Conservation (phyloP, 257 asterid genomes). For the Solanum chilense region DNA sequence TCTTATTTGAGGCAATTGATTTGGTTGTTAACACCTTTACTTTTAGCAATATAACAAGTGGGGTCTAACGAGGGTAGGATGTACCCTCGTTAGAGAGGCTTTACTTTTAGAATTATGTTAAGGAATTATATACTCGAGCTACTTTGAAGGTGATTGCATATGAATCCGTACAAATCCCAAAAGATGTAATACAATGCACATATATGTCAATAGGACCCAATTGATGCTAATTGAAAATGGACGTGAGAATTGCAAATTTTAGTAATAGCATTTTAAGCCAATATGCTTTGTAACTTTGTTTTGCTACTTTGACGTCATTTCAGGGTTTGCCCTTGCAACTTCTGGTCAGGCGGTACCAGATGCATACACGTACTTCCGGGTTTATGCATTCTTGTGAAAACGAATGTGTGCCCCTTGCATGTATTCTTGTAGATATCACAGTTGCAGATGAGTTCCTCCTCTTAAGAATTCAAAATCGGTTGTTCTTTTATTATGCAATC, state of each 20-base stretch:
- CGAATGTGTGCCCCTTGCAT: conserved; percentile 20
- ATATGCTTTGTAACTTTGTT: neutral
- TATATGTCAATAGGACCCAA: neutral
- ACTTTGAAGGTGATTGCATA: neutral
- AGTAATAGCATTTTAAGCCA: neutral
- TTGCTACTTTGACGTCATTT: neutral
- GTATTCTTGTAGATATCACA: conserved; percentile 52
- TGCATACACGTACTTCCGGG: neutral
- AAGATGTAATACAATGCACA: neutral
- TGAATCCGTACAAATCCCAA: neutral
- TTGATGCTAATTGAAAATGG: neutral
- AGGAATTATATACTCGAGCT: neutral
- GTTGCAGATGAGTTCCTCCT: conserved; percentile 95
- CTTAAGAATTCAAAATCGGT: conserved; percentile 58
- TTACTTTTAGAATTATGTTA: neutral
- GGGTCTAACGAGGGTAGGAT: neutral
- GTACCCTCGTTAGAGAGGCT: neutral
- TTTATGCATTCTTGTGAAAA: conserved; percentile 8
- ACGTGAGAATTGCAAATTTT: neutral
- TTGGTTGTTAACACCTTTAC: neutral
- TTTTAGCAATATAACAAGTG: neutral
- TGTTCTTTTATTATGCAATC: conserved; percentile 12
- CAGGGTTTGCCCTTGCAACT: conserved; percentile 4
- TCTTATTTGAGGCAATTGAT: neutral
- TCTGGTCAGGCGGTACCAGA: neutral